phyloP scores from a whole-genome alignment of 225 moss, liverwort and hornwort genomes.

The Marchantia paleacea region DNA sequence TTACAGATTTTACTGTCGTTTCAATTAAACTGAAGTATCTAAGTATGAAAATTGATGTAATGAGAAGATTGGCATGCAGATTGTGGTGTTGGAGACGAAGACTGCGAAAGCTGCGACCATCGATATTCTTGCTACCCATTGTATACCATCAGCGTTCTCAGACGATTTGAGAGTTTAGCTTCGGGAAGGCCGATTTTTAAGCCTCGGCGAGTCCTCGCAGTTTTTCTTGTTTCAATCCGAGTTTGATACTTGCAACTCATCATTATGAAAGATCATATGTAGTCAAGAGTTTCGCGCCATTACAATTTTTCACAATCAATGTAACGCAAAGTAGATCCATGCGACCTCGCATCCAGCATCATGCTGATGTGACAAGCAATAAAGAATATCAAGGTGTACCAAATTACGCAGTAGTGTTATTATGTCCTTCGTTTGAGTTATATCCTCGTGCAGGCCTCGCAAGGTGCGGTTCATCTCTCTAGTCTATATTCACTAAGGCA shows the following conservation, averaged over 20 bases:
- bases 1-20: not conserved
- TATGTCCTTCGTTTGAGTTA: not conserved
- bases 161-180: conserved; percentile 79
- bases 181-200: conserved; percentile 9
- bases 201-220: conserved; percentile 3
- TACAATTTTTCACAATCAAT: not conserved
- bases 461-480: no score
- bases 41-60: not conserved
- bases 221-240: not conserved
- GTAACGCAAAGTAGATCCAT: conserved; percentile 5
- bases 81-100: conserved; percentile 90
- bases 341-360: not conserved
- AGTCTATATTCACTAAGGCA: no score
- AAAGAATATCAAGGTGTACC: conserved; percentile 5
- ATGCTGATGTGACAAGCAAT: conserved; percentile 6
- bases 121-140: conserved; percentile 94
- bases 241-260: not conserved
- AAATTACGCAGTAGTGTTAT: no score
- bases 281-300: not conserved
- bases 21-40: not conserved
- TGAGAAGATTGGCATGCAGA: conserved; percentile 51
- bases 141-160: conserved; percentile 95
- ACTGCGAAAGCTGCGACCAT: conserved; percentile 84
- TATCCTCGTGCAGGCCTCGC: not conserved
- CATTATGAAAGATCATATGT: conserved; percentile 10